Evolutionary conservation across 2,329 filamentous ascomycete genomes (phyloP).

Genomic region (Diaporthe longicolla): DNA sequence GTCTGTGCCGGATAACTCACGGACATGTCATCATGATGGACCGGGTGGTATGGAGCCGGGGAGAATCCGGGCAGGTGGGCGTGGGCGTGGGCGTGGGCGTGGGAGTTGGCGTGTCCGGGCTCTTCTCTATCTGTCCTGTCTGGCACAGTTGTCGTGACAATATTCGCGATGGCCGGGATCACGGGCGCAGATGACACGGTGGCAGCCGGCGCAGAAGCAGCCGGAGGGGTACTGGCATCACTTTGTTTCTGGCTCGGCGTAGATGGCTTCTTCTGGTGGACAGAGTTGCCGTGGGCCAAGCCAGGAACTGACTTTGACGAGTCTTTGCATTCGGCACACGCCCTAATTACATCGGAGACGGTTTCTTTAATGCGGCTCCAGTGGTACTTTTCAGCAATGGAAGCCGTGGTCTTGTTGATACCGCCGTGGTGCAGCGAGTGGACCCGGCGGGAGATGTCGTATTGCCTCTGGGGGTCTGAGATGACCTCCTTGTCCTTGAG

Average conservation of each 20-base stretch:
- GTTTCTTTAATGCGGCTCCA: conserved; percentile 99
- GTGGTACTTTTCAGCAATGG: conserved; percentile 93
- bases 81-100: conserved; percentile 36
- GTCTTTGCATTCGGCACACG: conserved; percentile 92
- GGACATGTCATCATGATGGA: conserved; percentile 62
- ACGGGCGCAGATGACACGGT: conserved; percentile 45
- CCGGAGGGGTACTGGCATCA: conserved; percentile 30
- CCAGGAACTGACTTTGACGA: conserved; percentile 66
- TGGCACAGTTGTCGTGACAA: conserved; percentile 15
- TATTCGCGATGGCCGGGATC: conserved; percentile 43
- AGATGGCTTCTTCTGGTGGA: conserved; percentile 34
- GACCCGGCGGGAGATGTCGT: conserved; percentile 85
- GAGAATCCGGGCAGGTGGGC: conserved; percentile 47
- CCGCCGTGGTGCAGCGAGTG: conserved; percentile 86
- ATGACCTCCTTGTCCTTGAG: conserved; percentile 98
- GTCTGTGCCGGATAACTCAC: conserved; percentile 53
- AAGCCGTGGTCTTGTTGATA: conserved; percentile 98
- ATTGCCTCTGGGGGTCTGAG: conserved; percentile 88
- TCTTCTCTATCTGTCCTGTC: conserved; percentile 16
- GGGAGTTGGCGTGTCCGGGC: conserved; percentile 32
- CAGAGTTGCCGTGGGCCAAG: conserved; percentile 24
- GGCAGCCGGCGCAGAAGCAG: conserved; percentile 32
- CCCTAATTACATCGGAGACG: conserved; percentile 92
- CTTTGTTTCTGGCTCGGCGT: conserved; percentile 37
- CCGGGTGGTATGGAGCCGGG: conserved; percentile 60